Percentiles rank a stretch among this genome's conserved stretches.
These are phyloP conservation scores for Xerocomus alliaceus DNA, from an alignment of 1,284 basidiomycete genomes.

Conservation along the genomic window DNA sequence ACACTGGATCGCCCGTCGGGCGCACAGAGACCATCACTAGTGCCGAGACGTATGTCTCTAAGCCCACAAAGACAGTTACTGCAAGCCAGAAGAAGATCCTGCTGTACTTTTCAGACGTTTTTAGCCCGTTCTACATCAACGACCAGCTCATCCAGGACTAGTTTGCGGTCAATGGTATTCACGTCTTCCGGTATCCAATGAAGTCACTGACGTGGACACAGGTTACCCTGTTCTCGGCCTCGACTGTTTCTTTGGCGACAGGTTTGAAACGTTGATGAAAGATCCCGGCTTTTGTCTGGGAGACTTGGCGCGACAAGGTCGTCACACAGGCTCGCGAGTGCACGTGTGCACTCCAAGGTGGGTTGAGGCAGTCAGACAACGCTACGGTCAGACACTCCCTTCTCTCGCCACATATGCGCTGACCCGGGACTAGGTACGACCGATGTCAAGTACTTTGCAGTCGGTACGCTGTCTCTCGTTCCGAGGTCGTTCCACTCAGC, in stretches of 20 bases:
- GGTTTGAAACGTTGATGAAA: conserved; percentile 44
- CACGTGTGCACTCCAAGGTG: conserved; percentile 56
- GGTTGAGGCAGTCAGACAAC: conserved; percentile 54
- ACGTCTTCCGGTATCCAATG: background rate
- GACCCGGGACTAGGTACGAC: too few species aligned
- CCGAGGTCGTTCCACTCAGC: too few species aligned
- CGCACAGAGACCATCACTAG: conserved; percentile 50
- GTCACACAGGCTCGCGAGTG: conserved; percentile 44
- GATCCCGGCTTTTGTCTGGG: conserved; percentile 49
- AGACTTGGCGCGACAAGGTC: conserved; percentile 49
- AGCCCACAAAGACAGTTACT: conserved; percentile 38
- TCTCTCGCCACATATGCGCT: background rate
- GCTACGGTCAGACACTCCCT: conserved; percentile 45
- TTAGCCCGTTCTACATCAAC: conserved; percentile 57
- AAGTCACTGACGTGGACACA: conserved; percentile 27
- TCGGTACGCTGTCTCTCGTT: too few species aligned
- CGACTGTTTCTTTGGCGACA: conserved; percentile 65
- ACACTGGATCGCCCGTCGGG: conserved; percentile 50
- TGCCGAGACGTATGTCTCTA: conserved; percentile 58
- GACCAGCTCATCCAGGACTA: conserved; percentile 60
- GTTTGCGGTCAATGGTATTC: conserved; percentile 56
- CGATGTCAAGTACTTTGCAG: too few species aligned
- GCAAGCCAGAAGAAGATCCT: conserved; percentile 48
- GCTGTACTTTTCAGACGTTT: conserved; percentile 60
- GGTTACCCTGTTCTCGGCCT: conserved; percentile 60